phyloP scores from a whole-genome alignment of 2,329 filamentous ascomycete species.

The Alternaria incomplexa region DNA sequence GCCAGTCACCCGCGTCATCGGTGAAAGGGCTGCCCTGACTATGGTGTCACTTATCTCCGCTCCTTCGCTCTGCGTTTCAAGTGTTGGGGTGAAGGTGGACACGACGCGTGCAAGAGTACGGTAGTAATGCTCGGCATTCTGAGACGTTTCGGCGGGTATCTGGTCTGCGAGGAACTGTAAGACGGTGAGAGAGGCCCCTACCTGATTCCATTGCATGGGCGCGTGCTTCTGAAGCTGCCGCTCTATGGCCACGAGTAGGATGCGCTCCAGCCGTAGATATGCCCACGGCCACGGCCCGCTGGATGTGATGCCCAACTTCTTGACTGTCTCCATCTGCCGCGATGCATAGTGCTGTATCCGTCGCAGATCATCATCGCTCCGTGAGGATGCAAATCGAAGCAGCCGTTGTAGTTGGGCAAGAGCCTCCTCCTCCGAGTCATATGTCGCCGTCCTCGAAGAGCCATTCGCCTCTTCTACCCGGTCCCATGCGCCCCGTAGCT shows the following conservation, averaged over 20 bases:
- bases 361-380: conserved; percentile 46
- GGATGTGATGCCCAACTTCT: conserved; percentile 24
- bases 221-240: conserved; percentile 20
- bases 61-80: conserved; percentile 1
- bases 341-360: conserved; percentile 50
- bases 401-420: conserved; percentile 51
- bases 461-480: conserved; percentile 29
- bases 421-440: conserved; percentile 48
- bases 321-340: conserved; percentile 44
- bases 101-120: conserved; percentile 36
- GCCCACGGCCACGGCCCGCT: conserved; percentile 49
- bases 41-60: conserved; percentile 19
- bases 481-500: conserved; percentile 53
- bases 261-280: conserved; percentile 50
- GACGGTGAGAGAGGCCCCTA: conserved; percentile 22
- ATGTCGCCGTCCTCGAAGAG: conserved; percentile 27
- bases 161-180: conserved; percentile 40
- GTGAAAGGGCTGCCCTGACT: conserved; percentile 32
- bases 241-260: conserved; percentile 46
- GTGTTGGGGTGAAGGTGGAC: conserved; percentile 15
- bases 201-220: conserved; percentile 14
- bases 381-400: conserved; percentile 52
- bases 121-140: conserved; percentile 41
- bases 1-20: conserved; percentile 41
- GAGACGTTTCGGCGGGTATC: conserved; percentile 43